phyloP scores from a whole-genome alignment of 352 stramenopile species.

The Phytopythium aichiense region DNA sequence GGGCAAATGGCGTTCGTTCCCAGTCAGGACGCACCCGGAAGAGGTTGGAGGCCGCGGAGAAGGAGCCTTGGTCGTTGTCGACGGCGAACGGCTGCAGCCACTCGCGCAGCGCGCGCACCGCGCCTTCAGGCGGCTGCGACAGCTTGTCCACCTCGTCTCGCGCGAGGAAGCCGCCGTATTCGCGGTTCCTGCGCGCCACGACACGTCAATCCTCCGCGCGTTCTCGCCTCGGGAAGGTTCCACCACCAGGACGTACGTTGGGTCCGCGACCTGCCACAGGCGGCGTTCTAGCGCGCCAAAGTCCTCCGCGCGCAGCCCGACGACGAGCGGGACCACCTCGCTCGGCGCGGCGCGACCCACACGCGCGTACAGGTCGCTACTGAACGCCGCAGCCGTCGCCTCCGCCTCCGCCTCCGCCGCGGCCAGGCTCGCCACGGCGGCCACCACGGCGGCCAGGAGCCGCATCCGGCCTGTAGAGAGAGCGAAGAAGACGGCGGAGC shows the following conservation, averaged over 20 bases:
- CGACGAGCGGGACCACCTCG: conserved; percentile 40
- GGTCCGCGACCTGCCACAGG: conserved; percentile 54
- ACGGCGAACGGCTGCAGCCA: conserved; percentile 32
- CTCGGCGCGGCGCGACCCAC: conserved; percentile 29
- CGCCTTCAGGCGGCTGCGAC: conserved; percentile 33
- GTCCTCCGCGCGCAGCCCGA: conserved; percentile 46
- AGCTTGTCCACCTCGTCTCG: conserved; percentile 39
- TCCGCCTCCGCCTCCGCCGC: not conserved
- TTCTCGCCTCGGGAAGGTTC: not conserved
- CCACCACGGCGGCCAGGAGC: not conserved
- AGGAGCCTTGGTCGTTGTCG: conserved; percentile 19
- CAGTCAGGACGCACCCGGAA: conserved; percentile 1
- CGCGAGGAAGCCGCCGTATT: conserved; percentile 51
- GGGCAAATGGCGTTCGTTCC: not conserved
- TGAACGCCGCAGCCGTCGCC: conserved; percentile 14
- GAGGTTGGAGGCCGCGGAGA: conserved; percentile 41
- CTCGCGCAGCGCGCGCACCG: conserved; percentile 35
- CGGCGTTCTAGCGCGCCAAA: conserved; percentile 44
- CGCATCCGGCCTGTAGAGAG: not conserved
- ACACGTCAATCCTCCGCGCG: not conserved
- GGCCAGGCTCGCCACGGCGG: not conserved
- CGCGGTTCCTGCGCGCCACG: conserved; percentile 23
- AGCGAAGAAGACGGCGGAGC: not conserved
- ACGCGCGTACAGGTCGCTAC: conserved; percentile 28
- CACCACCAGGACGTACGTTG: conserved; percentile 27